Base-by-base conservation (phyloP, 192 early-diverging fungal species). In the Phlyctochytrium planicorne region DNA sequence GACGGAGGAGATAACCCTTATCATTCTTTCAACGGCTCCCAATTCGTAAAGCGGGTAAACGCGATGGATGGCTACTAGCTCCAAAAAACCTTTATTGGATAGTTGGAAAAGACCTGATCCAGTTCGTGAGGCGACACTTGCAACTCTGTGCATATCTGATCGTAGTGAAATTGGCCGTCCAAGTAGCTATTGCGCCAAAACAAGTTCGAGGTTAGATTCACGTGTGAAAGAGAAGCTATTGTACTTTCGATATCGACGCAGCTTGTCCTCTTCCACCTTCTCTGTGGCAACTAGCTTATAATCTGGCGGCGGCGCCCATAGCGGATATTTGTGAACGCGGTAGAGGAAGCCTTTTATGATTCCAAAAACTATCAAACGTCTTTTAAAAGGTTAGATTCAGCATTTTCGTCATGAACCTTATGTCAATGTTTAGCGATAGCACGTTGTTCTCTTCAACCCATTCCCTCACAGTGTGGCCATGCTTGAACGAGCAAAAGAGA, bases 311-410 rank as follows among this genome's bases (percentile, higher is more conserved):
- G 4, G 25, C 40, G 63, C 30, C 40, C 24, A 86, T 1, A 85
- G 65, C 2, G 97, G 97, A 71, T 94, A 98, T 72, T 92, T 94
- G 71, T 98, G 91, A 20, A 99, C 88, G 1, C 97, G 85, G 56
- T 89, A 87, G 4, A 99, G 63, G 62, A 97, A 82, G 1, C 82
- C 79, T 61, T 97, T 90, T 63, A 96, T 82, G 0, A 94, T 84
- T 1, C 95, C 97, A 85, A 93, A 99, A 0, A 93, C 80, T 16
- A 99, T 85, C 59, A 99, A 90, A 17, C 96, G 86, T 29, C 95
- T 93, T 63, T 24, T 25, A 3, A 29, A 12, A 14, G 16, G 27
- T 12, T 52, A 55, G 27, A 53, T 59, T 52, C 27, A 66, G 34
- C 0, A 30, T 12, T 52, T 20, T 16, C 32, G 27, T 24, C 33